phyloP scores from a whole-genome alignment of 352 stramenopile species.

The Phytophthora foliorum region DNA sequence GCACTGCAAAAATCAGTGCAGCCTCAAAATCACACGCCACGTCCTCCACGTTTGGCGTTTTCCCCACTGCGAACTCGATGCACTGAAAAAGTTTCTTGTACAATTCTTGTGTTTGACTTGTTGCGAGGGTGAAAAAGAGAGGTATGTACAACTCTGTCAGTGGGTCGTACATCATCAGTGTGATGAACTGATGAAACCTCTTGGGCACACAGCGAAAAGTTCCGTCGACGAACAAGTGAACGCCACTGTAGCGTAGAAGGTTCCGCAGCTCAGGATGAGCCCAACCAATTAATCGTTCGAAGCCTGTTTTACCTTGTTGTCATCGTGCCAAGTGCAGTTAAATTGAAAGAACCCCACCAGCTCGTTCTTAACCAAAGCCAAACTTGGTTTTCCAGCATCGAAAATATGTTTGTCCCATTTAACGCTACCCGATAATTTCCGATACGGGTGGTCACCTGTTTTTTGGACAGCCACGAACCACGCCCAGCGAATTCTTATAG shows the following conservation, averaged over 20 bases:
- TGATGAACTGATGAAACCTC: constrained; percentile 4
- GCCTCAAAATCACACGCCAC: constrained; percentile 13
- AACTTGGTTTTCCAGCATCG: neutral
- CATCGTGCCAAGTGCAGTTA: constrained; percentile 4
- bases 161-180: constrained; percentile 3
- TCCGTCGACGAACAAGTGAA: constrained; percentile 11
- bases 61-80: constrained; percentile 13
- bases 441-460: too few relatives aligned
- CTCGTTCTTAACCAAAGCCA: neutral
- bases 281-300: constrained; percentile 7
- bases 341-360: constrained; percentile 5
- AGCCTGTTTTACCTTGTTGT: neutral
- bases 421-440: too few relatives aligned
- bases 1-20: too few relatives aligned
- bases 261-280: constrained; percentile 8
- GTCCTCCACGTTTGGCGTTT: neutral
- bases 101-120: constrained; percentile 5
- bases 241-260: neutral
- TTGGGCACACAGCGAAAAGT: constrained; percentile 1
- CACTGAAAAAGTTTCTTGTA: constrained; percentile 12
- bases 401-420: neutral
- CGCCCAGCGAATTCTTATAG: too few relatives aligned
- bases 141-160: neutral
- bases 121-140: constrained; percentile 8
- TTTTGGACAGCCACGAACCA: too few relatives aligned